Base-by-base conservation (phyloP, 306 rosid species). In the Corylus avellana region DNA sequence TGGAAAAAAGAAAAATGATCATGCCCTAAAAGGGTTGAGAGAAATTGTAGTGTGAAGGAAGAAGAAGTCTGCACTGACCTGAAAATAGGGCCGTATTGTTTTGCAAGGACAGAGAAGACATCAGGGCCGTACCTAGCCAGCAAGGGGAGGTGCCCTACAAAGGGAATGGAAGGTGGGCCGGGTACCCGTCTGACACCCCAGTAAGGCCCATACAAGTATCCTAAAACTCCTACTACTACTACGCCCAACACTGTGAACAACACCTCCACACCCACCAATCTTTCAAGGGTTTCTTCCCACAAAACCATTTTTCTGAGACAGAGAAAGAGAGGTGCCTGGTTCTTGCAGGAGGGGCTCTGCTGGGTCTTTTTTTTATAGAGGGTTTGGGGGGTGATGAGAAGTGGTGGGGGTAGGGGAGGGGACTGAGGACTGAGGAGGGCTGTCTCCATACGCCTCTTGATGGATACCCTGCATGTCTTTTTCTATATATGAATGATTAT, bases 141-240 rank as follows among this genome's bases (percentile, higher is more conserved):
- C 83, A 92, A 87, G 80, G 97, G 97, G 83, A 95, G 92, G 86
- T 95, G 99, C 20, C 99, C 99, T 47, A 95, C 74, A 5, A 95
- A 72, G 1, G 99, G 98, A 2, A 86, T 12, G 8, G 94, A 63
- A n/a, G 94, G 88, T 48, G 99, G 99, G 55, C 98, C 97, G 42
- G 99, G 99, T 35, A 95, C 88, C 83, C 82, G 87, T 87, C 97
- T 90, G 1, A 93, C 94, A 0, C 91, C 91, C 97, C 98, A 91
- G 79, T 85, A 90, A 0, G 98, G 99, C 57, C 82, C 82, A 77
- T 89, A 93, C 4, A 91, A 79, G 75, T 95, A 95, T 0, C 56
- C 84, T 84, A 85, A 32, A 0, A 86, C 49, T 14, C 94, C 96
- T 20, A 69, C 89, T n/a, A 85, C 27, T 17, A 85, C 32, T 17